A percentile compares a stretch with the other conserved stretches of the same genome.
Evolutionary conservation across 768 basidiomycete species (phyloP).

Genomic region (Gloeostereum incarnatum): DNA sequence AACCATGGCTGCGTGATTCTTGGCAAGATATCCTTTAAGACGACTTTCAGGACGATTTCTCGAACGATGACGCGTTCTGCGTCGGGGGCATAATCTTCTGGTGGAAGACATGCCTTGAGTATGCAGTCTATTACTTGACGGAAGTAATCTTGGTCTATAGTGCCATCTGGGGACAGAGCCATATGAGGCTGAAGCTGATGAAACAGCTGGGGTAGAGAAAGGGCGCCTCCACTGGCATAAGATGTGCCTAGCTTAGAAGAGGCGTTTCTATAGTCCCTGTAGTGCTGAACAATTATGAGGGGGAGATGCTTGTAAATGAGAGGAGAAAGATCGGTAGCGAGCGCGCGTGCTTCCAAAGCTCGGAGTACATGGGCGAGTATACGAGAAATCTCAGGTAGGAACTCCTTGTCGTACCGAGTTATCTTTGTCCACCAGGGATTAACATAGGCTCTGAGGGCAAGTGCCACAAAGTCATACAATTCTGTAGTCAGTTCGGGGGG

Average conservation of each 20-base stretch:
- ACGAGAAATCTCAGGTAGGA: constrained; percentile 61
- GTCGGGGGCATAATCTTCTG: constrained; percentile 71
- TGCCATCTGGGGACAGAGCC: constrained; percentile 60
- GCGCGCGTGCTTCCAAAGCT: constrained; percentile 48
- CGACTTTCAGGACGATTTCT: constrained; percentile 73
- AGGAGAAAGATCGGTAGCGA: constrained; percentile 44
- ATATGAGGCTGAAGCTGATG: constrained; percentile 81
- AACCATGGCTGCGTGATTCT: constrained; percentile 88
- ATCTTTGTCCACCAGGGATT: constrained; percentile 84
- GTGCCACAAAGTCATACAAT: constrained; percentile 73
- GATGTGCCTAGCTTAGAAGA: constrained; percentile 51
- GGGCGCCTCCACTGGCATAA: constrained; percentile 60
- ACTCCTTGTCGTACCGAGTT: constrained; percentile 74
- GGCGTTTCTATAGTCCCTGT: constrained; percentile 68
- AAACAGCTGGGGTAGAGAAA: constrained; percentile 59
- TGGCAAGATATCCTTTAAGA: constrained; percentile 60
- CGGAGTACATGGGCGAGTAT: constrained; percentile 51
- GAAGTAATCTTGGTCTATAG: constrained; percentile 65
- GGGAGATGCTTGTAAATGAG: constrained; percentile 61
- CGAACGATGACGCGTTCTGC: constrained; percentile 76
- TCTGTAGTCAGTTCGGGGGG: constrained; percentile 54
- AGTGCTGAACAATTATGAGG: constrained; percentile 63
- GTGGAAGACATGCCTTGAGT: constrained; percentile 62
- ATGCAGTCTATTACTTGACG: constrained; percentile 74
- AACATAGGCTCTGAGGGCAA: constrained; percentile 70